These are phyloP conservation scores for Suillus plorans DNA, from an alignment of 768 basidiomycete species.

Conservation along the genomic window DNA sequence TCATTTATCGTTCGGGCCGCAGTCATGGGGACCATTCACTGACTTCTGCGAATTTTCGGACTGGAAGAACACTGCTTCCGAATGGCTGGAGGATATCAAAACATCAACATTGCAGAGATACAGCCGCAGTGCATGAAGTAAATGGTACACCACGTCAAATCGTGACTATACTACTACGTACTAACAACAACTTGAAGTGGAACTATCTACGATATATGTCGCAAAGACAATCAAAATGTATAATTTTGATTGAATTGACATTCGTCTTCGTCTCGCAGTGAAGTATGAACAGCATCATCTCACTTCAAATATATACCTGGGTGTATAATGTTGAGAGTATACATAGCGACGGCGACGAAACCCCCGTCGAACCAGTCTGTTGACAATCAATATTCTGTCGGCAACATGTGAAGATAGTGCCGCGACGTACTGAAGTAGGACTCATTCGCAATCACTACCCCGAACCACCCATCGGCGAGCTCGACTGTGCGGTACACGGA, in stretches of 20 bases:
- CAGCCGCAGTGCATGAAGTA: too few relatives aligned
- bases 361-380: conserved; percentile 51
- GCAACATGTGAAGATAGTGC: background rate
- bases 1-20: too few relatives aligned
- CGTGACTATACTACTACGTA: background rate
- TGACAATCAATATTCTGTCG: background rate
- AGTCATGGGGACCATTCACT: too few relatives aligned
- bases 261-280: background rate
- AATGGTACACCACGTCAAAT: background rate
- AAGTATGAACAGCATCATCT: background rate
- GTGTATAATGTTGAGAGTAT: conserved; percentile 44
- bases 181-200: background rate
- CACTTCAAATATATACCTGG: conserved; percentile 39
- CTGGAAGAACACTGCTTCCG: too few relatives aligned
- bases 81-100: too few relatives aligned
- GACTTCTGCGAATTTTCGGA: too few relatives aligned
- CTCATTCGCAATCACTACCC: conserved; percentile 47
- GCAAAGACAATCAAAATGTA: background rate
- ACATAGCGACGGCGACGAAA: conserved; percentile 47
- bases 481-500: conserved; percentile 15
- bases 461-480: conserved; percentile 37
- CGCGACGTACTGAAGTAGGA: conserved; percentile 43
- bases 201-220: background rate
- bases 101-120: too few relatives aligned
- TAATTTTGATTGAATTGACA: background rate